Evolutionary conservation across 257 asterid species (phyloP).

Genomic region (Nicotiana noctiflora): DNA sequence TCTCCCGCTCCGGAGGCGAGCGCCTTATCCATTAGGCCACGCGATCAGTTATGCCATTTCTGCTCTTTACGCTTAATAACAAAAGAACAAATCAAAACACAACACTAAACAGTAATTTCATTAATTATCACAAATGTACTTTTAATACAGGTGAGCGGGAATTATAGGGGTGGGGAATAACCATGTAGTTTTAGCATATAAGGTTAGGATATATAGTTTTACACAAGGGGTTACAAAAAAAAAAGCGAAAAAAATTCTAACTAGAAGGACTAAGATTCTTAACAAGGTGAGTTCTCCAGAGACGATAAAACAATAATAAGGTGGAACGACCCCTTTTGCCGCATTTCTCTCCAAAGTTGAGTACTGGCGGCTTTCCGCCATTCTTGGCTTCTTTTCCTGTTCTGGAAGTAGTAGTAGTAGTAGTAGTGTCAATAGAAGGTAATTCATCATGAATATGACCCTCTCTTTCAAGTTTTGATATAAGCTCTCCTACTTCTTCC

Average conservation of each 20-base stretch:
- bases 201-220: no score
- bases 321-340: not conserved
- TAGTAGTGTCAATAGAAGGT: not conserved
- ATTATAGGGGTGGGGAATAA: not conserved
- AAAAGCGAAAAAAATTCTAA: no score
- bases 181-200: no score
- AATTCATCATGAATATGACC: slow-evolving; percentile 22
- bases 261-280: not conserved
- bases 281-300: not conserved
- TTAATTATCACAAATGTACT: not conserved
- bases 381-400: not conserved
- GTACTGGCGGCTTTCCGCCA: not conserved
- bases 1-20: slow-evolving; percentile 99
- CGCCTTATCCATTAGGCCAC: slow-evolving; percentile 99
- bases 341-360: not conserved
- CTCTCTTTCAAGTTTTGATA: slow-evolving; percentile 30
- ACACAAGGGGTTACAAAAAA: no score
- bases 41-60: slow-evolving; percentile 23
- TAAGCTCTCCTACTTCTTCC: slow-evolving; percentile 38
- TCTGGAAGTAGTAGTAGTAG: no score
- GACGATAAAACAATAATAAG: not conserved
- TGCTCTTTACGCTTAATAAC: no score
- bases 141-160: not conserved
- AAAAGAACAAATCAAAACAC: no score
- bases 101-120: not conserved